Evolutionary conservation across 768 basidiomycete species (phyloP).

Genomic region (Steccherinum ochraceum): DNA sequence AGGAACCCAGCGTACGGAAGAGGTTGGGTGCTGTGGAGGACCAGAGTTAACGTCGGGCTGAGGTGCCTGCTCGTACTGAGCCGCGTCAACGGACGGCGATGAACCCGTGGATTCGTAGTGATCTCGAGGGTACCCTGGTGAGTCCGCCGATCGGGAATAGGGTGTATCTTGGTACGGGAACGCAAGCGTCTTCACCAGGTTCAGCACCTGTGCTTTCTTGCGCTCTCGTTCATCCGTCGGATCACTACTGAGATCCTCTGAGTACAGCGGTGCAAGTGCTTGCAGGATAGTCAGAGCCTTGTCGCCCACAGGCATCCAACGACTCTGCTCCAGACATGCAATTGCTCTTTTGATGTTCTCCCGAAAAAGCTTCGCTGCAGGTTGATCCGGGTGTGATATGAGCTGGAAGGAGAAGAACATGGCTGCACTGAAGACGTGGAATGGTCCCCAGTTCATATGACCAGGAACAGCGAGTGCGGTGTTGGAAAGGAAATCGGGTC

Average conservation of each 20-base stretch:
- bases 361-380: constrained; percentile 71
- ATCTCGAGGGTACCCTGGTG: constrained; percentile 33
- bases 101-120: constrained; percentile 10
- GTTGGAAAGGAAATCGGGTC: constrained; percentile 65
- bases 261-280: constrained; percentile 69
- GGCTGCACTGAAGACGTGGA: constrained; percentile 79
- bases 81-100: constrained; percentile 1
- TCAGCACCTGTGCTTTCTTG: constrained; percentile 53
- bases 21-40: constrained; percentile 17
- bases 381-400: constrained; percentile 73
- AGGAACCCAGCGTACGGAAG: constrained; percentile 18
- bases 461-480: constrained; percentile 63
- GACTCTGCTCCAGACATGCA: constrained; percentile 56
- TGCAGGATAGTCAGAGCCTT: constrained; percentile 68
- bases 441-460: constrained; percentile 80
- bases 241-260: constrained; percentile 50
- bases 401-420: constrained; percentile 93
- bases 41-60: neutral
- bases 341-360: constrained; percentile 68
- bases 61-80: constrained; percentile 1
- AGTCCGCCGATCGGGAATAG: constrained; percentile 45
- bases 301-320: constrained; percentile 63
- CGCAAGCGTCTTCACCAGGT: constrained; percentile 66
- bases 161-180: constrained; percentile 76
- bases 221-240: constrained; percentile 47